These are phyloP conservation scores for Haplosporangium sp. DNA, from an alignment of 371 early-diverging fungal species.

Conservation along the genomic window DNA sequence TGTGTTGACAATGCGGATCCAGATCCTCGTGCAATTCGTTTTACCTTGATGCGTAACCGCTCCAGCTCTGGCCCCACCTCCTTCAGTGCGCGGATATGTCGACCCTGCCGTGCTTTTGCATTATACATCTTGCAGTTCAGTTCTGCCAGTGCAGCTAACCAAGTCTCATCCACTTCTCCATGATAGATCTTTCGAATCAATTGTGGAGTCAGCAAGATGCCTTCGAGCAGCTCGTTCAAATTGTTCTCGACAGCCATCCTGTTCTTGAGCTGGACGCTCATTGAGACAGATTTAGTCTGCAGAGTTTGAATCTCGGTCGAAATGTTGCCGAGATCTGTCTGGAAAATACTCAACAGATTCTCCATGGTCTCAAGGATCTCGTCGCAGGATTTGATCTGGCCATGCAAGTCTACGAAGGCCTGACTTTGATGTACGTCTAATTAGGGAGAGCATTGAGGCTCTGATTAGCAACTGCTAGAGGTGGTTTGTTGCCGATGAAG, in stretches of 20 bases:
- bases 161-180: conserved; percentile 89
- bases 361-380: conserved; percentile 90
- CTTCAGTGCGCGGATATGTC: conserved; percentile 77
- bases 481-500: neutral
- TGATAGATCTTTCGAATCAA: conserved; percentile 87
- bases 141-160: conserved; percentile 80
- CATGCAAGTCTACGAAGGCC: conserved; percentile 76
- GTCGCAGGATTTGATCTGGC: conserved; percentile 84
- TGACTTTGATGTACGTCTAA: conserved; percentile 75
- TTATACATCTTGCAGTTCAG: conserved; percentile 88
- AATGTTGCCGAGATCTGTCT: conserved; percentile 87
- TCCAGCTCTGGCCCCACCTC: conserved; percentile 94
- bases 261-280: conserved; percentile 87
- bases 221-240: conserved; percentile 79
- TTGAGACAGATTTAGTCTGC: conserved; percentile 82
- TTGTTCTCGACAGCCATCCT: conserved; percentile 81
- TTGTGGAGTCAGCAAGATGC: conserved; percentile 84
- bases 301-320: conserved; percentile 87
- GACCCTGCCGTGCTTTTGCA: conserved; percentile 76
- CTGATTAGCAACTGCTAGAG: neutral
- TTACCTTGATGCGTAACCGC: conserved; percentile 77
- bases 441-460: neutral
- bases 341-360: conserved; percentile 81
- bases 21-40: neutral
- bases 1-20: no score